phyloP scores from a whole-genome alignment of 352 stramenopile genomes.

The Pythium diclinum region DNA sequence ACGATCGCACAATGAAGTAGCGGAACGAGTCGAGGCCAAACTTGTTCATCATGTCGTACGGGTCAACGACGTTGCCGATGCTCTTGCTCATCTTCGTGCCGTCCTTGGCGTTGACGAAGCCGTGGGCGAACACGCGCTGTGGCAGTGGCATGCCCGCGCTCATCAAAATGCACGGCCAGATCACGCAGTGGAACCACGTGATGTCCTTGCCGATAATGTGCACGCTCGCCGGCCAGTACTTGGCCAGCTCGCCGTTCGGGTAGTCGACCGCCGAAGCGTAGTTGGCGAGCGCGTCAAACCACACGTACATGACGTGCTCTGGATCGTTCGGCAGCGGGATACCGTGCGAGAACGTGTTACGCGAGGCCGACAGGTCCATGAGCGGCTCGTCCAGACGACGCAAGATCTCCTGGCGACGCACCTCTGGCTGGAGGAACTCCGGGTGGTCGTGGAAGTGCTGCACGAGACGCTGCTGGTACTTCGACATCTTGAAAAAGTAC shows the following conservation, averaged over 20 bases:
- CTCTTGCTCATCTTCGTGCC: constrained; percentile 99
- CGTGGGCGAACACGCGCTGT: constrained; percentile 95
- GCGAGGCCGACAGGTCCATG: constrained; percentile 95
- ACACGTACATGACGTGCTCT: constrained; percentile 99
- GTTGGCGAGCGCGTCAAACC: constrained; percentile 99
- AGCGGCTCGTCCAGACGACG: constrained; percentile 91
- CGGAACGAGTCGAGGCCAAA: constrained; percentile 96
- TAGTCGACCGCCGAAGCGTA: constrained; percentile 97
- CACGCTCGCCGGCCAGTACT: constrained; percentile 81
- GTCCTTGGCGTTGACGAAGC: constrained; percentile 98
- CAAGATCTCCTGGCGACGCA: constrained; percentile 94
- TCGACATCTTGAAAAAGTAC: constrained; percentile 99
- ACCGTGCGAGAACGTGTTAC: constrained; percentile 95
- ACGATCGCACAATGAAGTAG: constrained; percentile 90
- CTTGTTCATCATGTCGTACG: constrained; percentile 92
- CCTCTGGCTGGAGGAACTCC: constrained; percentile 95
- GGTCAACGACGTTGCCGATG: constrained; percentile 97
- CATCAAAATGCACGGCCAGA: constrained; percentile 99
- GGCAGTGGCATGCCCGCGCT: constrained; percentile 92
- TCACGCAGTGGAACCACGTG: constrained; percentile 98
- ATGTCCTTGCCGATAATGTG: constrained; percentile 98
- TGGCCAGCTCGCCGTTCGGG: constrained; percentile 70
- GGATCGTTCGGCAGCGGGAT: constrained; percentile 94
- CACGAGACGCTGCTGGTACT: constrained; percentile 95
- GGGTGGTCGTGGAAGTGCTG: constrained; percentile 95